Evolutionary conservation across 169 alveolate genomes (phyloP).

Genomic region (Plasmodium knowlesi): DNA sequence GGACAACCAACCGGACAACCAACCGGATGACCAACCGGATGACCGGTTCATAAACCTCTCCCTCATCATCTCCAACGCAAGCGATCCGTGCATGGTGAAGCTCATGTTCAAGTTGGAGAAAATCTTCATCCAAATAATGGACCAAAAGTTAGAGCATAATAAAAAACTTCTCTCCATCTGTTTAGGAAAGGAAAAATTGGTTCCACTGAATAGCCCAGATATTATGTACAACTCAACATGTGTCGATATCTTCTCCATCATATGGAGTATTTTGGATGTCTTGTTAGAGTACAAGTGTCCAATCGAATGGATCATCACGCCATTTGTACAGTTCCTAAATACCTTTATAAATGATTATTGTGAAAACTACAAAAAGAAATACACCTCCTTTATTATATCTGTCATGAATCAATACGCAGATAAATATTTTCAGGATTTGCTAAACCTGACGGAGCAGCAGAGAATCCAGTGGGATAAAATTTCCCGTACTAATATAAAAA

Average conservation of each 20-base stretch:
- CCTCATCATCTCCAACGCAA: conserved; percentile 45
- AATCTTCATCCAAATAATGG: conserved; percentile 52
- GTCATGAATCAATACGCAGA: conserved; percentile 57
- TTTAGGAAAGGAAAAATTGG: conserved; percentile 46
- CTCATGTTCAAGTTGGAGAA: conserved; percentile 69
- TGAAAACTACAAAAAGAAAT: conserved; percentile 55
- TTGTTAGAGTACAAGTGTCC: conserved; percentile 68
- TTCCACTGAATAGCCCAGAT: conserved; percentile 46
- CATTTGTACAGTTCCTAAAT: conserved; percentile 50
- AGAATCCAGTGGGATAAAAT: conserved; percentile 69
- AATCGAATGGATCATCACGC: conserved; percentile 70
- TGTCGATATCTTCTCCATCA: conserved; percentile 61
- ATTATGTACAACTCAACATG: conserved; percentile 59
- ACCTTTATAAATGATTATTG: conserved; percentile 57
- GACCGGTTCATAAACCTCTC: conserved; percentile 58
- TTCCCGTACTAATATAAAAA: conserved; percentile 7
- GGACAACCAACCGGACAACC: neutral
- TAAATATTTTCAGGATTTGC: conserved; percentile 39
- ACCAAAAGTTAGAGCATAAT: conserved; percentile 45
- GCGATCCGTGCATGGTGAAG: conserved; percentile 68
- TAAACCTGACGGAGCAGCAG: conserved; percentile 65
- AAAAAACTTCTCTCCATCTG: conserved; percentile 32
- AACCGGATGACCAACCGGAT: neutral
- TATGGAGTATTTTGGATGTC: conserved; percentile 54
- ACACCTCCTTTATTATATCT: conserved; percentile 62